phyloP scores from a whole-genome alignment of 495 filamentous ascomycete genomes.

The Glarea lozoyensis region DNA sequence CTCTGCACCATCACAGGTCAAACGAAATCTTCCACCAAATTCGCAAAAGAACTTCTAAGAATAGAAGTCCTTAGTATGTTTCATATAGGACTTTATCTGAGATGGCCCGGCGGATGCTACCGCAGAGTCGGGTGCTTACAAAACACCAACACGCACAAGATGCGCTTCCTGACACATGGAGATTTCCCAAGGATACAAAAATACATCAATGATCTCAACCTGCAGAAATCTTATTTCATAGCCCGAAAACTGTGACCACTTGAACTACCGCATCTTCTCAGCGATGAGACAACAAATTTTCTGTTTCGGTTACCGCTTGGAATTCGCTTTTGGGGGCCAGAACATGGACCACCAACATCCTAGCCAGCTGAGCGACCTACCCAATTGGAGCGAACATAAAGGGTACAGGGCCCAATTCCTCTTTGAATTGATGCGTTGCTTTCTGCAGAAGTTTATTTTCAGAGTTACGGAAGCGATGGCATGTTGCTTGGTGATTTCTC shows the following conservation, averaged over 20 bases:
- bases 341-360: not conserved
- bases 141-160: not conserved
- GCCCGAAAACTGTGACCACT: not conserved
- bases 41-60: not conserved
- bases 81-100: not conserved
- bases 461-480: too few relatives aligned
- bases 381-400: not conserved
- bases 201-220: not conserved
- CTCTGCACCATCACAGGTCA: too few relatives aligned
- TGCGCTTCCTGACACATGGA: conserved; percentile 1
- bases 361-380: conserved; percentile 1
- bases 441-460: too few relatives aligned
- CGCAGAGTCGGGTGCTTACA: too few relatives aligned
- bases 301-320: not conserved
- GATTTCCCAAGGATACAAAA: not conserved
- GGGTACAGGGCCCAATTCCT: too few relatives aligned
- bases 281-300: not conserved
- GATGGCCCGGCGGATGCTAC: too few relatives aligned
- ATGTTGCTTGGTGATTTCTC: too few relatives aligned
- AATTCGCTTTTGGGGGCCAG: conserved; percentile 3
- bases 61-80: not conserved
- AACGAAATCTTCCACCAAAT: too few relatives aligned
- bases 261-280: not conserved
- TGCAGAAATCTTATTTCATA: not conserved
- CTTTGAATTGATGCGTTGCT: too few relatives aligned